Evolutionary conservation across 2,329 filamentous ascomycete species (phyloP), one percentile per base, ranked within the genome.

Genomic region (Pestalotiopsis fici): DNA sequence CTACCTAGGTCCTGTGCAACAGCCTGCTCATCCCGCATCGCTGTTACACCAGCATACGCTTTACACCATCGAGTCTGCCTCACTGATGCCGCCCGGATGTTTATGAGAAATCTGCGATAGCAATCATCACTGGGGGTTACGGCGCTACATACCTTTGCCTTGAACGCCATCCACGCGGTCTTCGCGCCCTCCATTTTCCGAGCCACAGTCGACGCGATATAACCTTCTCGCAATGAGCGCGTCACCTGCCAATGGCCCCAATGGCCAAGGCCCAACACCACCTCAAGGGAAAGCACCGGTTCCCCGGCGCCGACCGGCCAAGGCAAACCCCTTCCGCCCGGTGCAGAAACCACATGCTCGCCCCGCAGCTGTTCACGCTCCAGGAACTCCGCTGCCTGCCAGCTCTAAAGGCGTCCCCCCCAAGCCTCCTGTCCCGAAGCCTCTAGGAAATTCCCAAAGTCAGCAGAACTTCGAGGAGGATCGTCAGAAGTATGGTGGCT

Each of bases 251-350:
- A 84, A 82, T 67, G 78, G 80, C 65, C 81, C 83, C 3, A 82
- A 82, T 71, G 80, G 81, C 68, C 81, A 79, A 65, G 82, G 79
- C 55, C 83, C 83, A 61, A 83, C 82, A 5, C 82, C 83, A n/a
- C 82, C 81, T 60, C 75, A 79, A 25, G 82, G 83, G 66, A 84
- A 81, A 56, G 71, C 71, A n/a, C 73, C 72, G 54, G 60, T 75
- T 71, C 79, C 83, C 62, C 79, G 81, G 65, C 80, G 86, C 66
- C 85, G 84, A 67, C 83, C 83, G 12, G 85, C 84, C 67, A 81
- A 80, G 59, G 89, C 64, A 47, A 78, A 93, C 73, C 91, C 91
- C 35, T 81, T 93, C 23, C 88, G 91, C 64, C 83, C 89, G 64
- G 85, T 88, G 57, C 89, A 90, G 74, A 87, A 84, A 70, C 80